Base-by-base conservation (phyloP, 1,284 basidiomycete species). In the Austropuccinia psidii region DNA sequence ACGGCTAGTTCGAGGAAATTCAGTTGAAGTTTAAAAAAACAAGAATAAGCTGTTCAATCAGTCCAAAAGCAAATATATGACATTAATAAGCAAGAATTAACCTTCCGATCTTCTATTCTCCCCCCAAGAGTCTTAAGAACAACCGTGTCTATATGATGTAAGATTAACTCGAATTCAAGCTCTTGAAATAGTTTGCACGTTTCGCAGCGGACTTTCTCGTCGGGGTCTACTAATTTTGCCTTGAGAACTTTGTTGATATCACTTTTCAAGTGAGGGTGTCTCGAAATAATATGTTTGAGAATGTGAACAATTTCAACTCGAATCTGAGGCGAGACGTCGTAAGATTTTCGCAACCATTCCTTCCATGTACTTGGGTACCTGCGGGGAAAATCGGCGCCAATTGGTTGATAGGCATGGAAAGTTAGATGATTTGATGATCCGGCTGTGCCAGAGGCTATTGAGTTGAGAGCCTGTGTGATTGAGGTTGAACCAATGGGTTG, bases 191-290 rank as follows among this genome's bases (percentile, higher is more conserved):
- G 82, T 78, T 87, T 88, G 83, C 92, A 94, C 0, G 88, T 87
- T 0, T 91, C 89, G 1, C 89, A 87, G 39, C 96, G 87, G 31
- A 98, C 89, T 77, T 88, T 90, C 77, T 98, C 96, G 76, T 98
- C 96, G 0, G 90, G 87, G 79, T 99, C 96, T 0, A 86, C 79
- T 6, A 93, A 81, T 77, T 93, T 92, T 15, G 82, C 80, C n/a
- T 82, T 79, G 33, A 94, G 82, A 17, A 86, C 82, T 8, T 90
- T 85, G 83, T 93, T 89, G n/a, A 93, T 82, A 4, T 85, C 84
- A 33, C 85, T 84, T 24, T 86, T 84, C 74, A 89, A 82, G 77
- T 92, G 90, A 0, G 87, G 86, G 21, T 91, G 84, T 75, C 87
- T 86, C 9, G 82, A 79, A 58, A 94, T 81, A 7, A 95, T 81